Evolutionary conservation across 2,329 filamentous ascomycete species (phyloP).

Genomic region (Aspergillus puulaauensis): DNA sequence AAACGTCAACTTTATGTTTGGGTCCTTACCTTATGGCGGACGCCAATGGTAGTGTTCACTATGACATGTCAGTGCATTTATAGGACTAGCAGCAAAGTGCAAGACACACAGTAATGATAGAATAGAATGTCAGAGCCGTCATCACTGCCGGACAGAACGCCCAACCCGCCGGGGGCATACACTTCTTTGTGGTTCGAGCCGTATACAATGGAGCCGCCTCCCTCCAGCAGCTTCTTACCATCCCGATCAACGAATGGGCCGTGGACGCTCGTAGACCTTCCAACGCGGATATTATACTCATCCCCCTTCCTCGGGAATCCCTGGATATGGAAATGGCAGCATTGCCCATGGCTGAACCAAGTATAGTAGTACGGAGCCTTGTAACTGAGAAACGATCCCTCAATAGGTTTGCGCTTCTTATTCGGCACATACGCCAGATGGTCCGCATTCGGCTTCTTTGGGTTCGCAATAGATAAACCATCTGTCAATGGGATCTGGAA

Average conservation of each 20-base stretch:
- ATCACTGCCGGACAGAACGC: slow-evolving; percentile 28
- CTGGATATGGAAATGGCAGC: slow-evolving; percentile 29
- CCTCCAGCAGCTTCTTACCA: slow-evolving; percentile 26
- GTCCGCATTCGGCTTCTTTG: slow-evolving; percentile 21
- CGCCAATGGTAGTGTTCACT: slow-evolving; percentile 35
- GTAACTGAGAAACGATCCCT: slow-evolving; percentile 39
- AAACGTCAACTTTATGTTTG: background rate
- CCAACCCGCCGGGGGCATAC: slow-evolving; percentile 41
- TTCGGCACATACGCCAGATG: slow-evolving; percentile 29
- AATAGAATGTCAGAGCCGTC: slow-evolving; percentile 36
- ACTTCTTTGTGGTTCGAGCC: slow-evolving; percentile 38
- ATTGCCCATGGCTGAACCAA: slow-evolving; percentile 42
- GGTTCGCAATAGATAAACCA: slow-evolving; percentile 28
- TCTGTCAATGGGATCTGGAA: slow-evolving; percentile 35
- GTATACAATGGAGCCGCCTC: slow-evolving; percentile 37
- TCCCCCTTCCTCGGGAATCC: slow-evolving; percentile 27
- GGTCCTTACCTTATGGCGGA: slow-evolving; percentile 25
- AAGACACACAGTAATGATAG: slow-evolving; percentile 38
- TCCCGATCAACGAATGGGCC: slow-evolving; percentile 38
- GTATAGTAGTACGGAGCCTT: slow-evolving; percentile 37
- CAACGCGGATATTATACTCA: slow-evolving; percentile 39
- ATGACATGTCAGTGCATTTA: background rate
- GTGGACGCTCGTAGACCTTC: slow-evolving; percentile 30
- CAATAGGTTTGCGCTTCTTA: slow-evolving; percentile 24
- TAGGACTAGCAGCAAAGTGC: background rate